A percentile compares a stretch with the other conserved stretches of the same genome.
These are phyloP conservation scores for Pseudopediastrum boryanum DNA, from an alignment of 139 green algal species.

Conservation along the genomic window DNA sequence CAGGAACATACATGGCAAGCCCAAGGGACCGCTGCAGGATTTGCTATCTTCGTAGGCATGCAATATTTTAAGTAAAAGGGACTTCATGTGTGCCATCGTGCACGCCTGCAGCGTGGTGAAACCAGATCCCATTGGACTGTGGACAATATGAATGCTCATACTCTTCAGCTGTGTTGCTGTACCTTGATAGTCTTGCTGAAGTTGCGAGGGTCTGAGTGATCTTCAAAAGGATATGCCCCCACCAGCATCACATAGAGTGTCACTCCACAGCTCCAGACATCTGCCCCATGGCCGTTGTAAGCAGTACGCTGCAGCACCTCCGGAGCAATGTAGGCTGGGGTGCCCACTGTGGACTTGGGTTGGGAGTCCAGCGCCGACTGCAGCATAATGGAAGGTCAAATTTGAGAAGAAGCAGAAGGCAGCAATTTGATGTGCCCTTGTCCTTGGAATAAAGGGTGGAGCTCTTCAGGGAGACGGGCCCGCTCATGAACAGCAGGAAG, in stretches of 20 bases:
- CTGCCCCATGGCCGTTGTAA: constrained; percentile 92
- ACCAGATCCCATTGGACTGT: not conserved
- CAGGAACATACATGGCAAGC: no score
- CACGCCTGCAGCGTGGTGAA: constrained; percentile 14
- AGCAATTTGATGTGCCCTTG: no score
- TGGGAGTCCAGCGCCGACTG: constrained; percentile 87
- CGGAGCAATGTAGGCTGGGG: constrained; percentile 98
- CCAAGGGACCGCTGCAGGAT: no score
- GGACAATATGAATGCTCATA: not conserved
- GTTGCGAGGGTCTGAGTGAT: constrained; percentile 92
- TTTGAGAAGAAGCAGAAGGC: no score
- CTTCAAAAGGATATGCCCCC: constrained; percentile 98
- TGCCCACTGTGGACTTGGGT: constrained; percentile 98
- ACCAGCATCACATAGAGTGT: constrained; percentile 99
- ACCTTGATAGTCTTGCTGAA: constrained; percentile 98
- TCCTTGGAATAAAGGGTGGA: no score
- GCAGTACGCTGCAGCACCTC: constrained; percentile 87
- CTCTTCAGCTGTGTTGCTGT: not conserved
- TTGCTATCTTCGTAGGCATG: no score
- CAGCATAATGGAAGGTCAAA: no score
- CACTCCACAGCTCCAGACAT: constrained; percentile 98
- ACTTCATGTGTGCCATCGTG: no score
- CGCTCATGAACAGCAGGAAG: no score
- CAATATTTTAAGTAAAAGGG: no score
- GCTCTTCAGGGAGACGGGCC: no score